A percentile compares a stretch with the other conserved stretches of the same genome.
Conservation (phyloP, 371 early-diverging fungal species). For the Rhizomucor pusillus region DNA sequence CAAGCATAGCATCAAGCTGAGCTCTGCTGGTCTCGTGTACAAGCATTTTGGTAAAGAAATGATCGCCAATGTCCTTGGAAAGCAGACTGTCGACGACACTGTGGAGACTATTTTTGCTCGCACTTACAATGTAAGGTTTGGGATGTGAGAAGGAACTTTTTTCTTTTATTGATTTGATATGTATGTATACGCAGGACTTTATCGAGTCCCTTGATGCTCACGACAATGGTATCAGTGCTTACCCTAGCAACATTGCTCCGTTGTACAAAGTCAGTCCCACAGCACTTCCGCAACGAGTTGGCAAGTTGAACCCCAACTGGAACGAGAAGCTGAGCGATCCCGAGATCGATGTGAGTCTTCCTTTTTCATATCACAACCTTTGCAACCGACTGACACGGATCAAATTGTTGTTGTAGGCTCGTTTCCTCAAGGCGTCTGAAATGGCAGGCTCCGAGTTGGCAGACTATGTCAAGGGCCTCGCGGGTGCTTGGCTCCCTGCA, state of each 20-base stretch:
- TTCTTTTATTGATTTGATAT: neutral
- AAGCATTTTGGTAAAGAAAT: conserved; percentile 91
- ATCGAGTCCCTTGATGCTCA: conserved; percentile 75
- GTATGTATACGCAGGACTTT: conserved; percentile 59
- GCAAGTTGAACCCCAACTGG: conserved; percentile 91
- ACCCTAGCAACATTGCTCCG: conserved; percentile 75
- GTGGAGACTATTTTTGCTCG: conserved; percentile 73
- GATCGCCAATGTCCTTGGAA: conserved; percentile 59
- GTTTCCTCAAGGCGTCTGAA: conserved; percentile 70
- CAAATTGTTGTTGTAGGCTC: conserved; percentile 19
- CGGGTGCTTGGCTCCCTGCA: conserved; percentile 85
- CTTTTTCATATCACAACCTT: neutral
- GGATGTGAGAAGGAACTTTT: neutral
- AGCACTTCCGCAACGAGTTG: conserved; percentile 75
- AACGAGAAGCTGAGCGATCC: conserved; percentile 73
- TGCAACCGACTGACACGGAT: neutral
- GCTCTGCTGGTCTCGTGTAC: conserved; percentile 91
- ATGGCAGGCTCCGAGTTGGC: conserved; percentile 79
- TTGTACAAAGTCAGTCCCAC: conserved; percentile 81
- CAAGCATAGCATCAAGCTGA: conserved; percentile 80
- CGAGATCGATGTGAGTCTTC: conserved; percentile 53
- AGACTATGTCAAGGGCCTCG: conserved; percentile 65
- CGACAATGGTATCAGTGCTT: conserved; percentile 92
- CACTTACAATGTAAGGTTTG: conserved; percentile 66
- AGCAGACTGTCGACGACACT: conserved; percentile 49